Evolutionary conservation across 2,329 filamentous ascomycete genomes (phyloP), one percentile per base, ranked within the genome.

Genomic region (Penicillium rolfsii): DNA sequence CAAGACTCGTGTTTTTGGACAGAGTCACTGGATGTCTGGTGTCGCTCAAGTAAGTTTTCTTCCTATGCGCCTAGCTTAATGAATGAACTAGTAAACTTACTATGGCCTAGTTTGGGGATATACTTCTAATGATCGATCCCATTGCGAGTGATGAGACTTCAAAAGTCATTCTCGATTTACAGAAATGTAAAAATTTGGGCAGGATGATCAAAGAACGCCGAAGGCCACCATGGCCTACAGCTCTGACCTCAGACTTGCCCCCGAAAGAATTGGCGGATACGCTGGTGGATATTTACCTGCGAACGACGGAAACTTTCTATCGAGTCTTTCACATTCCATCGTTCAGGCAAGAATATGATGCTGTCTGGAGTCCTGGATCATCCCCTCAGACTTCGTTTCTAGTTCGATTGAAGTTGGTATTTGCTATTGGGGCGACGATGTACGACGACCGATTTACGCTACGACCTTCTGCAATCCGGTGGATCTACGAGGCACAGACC

Each of bases 321-420:
- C 81, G 86, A 3, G 77, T 89, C 14, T 60, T 89, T 5, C 83
- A 89, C 67, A 69, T 84, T 0, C 85, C 85, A 0, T 81, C 80
- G 0, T 88, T 89, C 62, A 75, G 74, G 43, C 74, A 73, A 5
- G 83, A 85, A 24, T 88, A 87, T 62, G 82, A 85, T 26, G 76
- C 78, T 0, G 64, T 85, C 0, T 88, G 85, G 85, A 40, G 38
- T 0, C 52, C 64, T 0, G 46, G 63, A 9, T 35, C 60, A 0
- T 59, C 71, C 1, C 68, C 75, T 0, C 77, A 81, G 43, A 73
- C 71, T 1, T 75, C 73, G 0, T 87, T 87, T 53, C 52, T 86
- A 1, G 76, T 87, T 14, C 85, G 85, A 49, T 63, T 88, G 2
- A 86, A 87, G 64, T 73, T 89, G 0, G 79, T 87, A 0, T 71